Evolutionary conservation across 257 asterid species (phyloP), one percentile per base, ranked within the genome.

Genomic region (Solanum phureja): DNA sequence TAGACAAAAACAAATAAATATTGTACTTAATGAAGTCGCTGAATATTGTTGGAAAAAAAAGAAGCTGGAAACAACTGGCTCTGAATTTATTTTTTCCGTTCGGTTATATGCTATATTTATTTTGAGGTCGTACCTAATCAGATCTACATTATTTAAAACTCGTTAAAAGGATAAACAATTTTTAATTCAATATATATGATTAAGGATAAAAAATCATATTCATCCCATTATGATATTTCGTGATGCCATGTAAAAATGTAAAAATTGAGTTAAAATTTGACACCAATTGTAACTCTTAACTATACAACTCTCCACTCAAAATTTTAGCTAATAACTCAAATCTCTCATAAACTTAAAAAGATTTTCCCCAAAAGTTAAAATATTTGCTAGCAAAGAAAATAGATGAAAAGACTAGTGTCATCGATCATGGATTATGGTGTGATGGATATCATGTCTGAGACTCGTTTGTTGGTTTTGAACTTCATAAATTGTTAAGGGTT

Each of bases 21-120:
- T 40, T 77, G 84, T 77, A 40, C 29, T 38, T 79, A 24, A 42
- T 79, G 34, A 44, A 44, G 38, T 5, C 10, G 6, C 18, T 75
- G 58, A 75, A 38, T 73, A 35, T 34, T 73, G 49, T 73, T 73
- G 31, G 29, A 27, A 27, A 27, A 27, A 27, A 27, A 27, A 27
- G 29, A 27, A 27, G 21, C 2, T 27, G 68, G 40, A 81, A 81
- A 81, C 85, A 81, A 44, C 66, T 81, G 42, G 85, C 68, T 81
- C 3, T 1, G 5, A 42, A 8, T 9, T 31, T 46, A 0, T 42
- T 33, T 71, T 33, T 16, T 0, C 10, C 8, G 0, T 71, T 31
- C 24, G 23, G 14, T 18, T 68, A 9, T 33, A 0, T 12, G 0
- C 8, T 0, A 18, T 72, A 18, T 72, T 34, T 9, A 34, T 33